Conservation (phyloP, 441 rosid species). For the Erodium texanum region DNA sequence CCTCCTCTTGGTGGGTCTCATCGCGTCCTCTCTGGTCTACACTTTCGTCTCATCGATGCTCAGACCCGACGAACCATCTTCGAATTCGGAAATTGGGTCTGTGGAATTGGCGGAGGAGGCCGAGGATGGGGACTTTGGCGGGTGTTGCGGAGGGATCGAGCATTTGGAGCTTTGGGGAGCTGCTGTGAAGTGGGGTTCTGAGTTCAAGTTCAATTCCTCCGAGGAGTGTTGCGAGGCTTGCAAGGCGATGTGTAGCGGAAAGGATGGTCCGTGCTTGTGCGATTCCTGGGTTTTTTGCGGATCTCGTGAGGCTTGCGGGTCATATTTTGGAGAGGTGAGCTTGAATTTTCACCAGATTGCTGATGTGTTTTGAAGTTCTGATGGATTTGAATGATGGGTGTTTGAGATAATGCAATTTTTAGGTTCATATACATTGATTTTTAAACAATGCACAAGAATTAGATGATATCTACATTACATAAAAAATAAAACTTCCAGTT, state of each 20-base stretch:
- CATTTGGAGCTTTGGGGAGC: slow-evolving; percentile 84
- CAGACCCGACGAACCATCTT: slow-evolving; percentile 23
- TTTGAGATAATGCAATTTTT: too few relatives aligned
- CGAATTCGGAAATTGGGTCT: slow-evolving; percentile 17
- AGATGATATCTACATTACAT: too few relatives aligned
- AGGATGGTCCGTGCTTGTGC: slow-evolving; percentile 83
- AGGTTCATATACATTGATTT: too few relatives aligned
- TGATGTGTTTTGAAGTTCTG: too few relatives aligned
- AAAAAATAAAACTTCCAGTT: too few relatives aligned
- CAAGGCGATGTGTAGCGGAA: slow-evolving; percentile 71
- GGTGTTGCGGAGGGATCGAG: slow-evolving; percentile 72
- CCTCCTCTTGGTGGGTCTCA: slow-evolving; percentile 42
- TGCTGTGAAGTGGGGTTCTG: slow-evolving; percentile 95
- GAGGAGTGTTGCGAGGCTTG: slow-evolving; percentile 72
- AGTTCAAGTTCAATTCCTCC: slow-evolving; percentile 67
- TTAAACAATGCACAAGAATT: too few relatives aligned
- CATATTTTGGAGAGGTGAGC: slow-evolving; percentile 86
- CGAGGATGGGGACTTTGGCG: slow-evolving; percentile 17
- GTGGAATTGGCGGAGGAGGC: slow-evolving; percentile 17
- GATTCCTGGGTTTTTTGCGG: slow-evolving; percentile 93
- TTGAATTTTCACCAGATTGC: not conserved
- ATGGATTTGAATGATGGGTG: not conserved
- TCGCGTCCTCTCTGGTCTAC: slow-evolving; percentile 60
- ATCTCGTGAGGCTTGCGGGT: slow-evolving; percentile 56
- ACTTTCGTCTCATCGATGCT: slow-evolving; percentile 40